phyloP scores from a whole-genome alignment of 2,329 filamentous ascomycete species.

The Clonostachys byssicola region DNA sequence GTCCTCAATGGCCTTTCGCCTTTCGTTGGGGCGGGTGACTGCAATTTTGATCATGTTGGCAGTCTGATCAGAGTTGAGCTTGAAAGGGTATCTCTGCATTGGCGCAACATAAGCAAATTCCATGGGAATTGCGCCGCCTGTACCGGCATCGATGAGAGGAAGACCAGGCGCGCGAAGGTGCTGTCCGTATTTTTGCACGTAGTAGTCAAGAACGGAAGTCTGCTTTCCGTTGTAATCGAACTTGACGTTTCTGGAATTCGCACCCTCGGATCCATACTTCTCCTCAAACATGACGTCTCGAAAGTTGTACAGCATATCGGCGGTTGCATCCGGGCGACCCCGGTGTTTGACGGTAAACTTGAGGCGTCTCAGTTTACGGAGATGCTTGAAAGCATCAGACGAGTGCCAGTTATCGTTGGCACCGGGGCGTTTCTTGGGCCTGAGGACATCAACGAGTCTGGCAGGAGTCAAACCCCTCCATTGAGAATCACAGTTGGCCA shows the following conservation, averaged over 20 bases:
- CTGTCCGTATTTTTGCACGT: conserved; percentile 47
- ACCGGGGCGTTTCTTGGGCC: conserved; percentile 20
- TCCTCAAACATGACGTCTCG: conserved; percentile 43
- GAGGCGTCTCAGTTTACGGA: conserved; percentile 50
- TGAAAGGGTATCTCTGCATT: conserved; percentile 59
- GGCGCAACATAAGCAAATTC: conserved; percentile 50
- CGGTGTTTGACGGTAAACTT: conserved; percentile 51
- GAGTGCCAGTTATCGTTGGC: conserved; percentile 17
- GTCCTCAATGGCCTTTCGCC: conserved; percentile 59
- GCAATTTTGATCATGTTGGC: conserved; percentile 90
- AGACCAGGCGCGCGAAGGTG: conserved; percentile 39
- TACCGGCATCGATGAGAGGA: conserved; percentile 55
- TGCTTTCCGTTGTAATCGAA: conserved; percentile 49
- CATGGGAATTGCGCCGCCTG: conserved; percentile 54
- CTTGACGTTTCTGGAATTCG: conserved; percentile 43
- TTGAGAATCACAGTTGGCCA: conserved; percentile 19
- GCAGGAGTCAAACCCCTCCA: conserved; percentile 15
- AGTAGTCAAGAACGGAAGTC: conserved; percentile 50
- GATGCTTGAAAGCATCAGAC: conserved; percentile 48
- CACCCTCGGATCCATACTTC: conserved; percentile 38
- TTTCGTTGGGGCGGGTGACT: conserved; percentile 68
- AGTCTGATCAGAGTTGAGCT: conserved; percentile 62
- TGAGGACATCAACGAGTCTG: conserved; percentile 20
- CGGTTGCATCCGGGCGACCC: conserved; percentile 29
- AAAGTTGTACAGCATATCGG: conserved; percentile 46